A percentile compares a stretch with the other conserved stretches of the same genome.
Conservation (phyloP, 2,329 filamentous ascomycete genomes). For the Exophiala phaeomuriformis region DNA sequence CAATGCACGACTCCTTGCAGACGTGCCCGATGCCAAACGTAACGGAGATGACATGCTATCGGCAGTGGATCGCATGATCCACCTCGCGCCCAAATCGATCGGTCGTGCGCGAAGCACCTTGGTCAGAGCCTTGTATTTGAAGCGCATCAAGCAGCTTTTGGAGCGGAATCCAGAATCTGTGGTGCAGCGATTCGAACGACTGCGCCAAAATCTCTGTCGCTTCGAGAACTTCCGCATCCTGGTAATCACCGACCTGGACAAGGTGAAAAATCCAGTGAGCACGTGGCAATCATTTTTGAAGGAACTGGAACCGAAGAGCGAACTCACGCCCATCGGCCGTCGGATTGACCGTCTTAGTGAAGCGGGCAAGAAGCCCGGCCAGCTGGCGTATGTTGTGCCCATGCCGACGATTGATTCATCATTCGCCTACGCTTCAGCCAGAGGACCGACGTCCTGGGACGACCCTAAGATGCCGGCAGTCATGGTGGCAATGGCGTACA, state of each 20-base stretch:
- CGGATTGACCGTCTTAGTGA: constrained; percentile 64
- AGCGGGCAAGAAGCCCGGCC: constrained; percentile 67
- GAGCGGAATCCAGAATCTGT: constrained; percentile 68
- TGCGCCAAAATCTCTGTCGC: constrained; percentile 69
- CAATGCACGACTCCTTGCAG: constrained; percentile 75
- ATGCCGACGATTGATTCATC: constrained; percentile 92
- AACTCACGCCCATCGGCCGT: constrained; percentile 63
- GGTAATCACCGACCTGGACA: constrained; percentile 72
- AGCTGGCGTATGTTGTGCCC: constrained; percentile 70
- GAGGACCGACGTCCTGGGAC: constrained; percentile 65
- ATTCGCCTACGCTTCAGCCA: constrained; percentile 68
- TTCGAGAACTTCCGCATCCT: constrained; percentile 80
- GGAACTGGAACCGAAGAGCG: constrained; percentile 45
- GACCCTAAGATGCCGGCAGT: constrained; percentile 75
- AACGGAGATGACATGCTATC: constrained; percentile 60
- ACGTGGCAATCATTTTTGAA: constrained; percentile 64
- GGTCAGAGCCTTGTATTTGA: constrained; percentile 80
- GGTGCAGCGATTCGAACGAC: constrained; percentile 66
- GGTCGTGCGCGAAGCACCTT: constrained; percentile 71
- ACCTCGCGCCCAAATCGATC: constrained; percentile 69
- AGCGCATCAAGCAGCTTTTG: constrained; percentile 73
- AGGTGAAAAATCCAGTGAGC: constrained; percentile 65
- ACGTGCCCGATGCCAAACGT: constrained; percentile 86
- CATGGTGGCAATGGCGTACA: constrained; percentile 80
- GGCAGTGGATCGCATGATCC: constrained; percentile 65